A percentile compares a stretch with the other conserved stretches of the same genome.
These are phyloP conservation scores for Xylariales sp. DNA, from an alignment of 2,329 filamentous ascomycete species.

Conservation along the genomic window DNA sequence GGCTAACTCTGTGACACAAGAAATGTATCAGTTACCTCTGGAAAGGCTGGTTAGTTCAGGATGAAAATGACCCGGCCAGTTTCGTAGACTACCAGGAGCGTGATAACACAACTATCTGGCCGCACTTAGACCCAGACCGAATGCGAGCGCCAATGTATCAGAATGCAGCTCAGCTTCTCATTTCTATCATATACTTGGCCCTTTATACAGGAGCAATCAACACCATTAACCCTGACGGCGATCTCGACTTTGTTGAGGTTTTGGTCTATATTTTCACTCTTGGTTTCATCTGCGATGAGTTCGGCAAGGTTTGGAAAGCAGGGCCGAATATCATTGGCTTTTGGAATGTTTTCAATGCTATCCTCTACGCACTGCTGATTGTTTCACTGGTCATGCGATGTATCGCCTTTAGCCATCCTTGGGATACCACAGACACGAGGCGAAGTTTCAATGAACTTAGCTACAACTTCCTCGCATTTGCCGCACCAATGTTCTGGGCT, in stretches of 20 bases:
- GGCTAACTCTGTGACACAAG: no score
- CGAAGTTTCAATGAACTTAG: constrained; percentile 70
- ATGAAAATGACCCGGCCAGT: constrained; percentile 82
- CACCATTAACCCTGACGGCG: constrained; percentile 80
- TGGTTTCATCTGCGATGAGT: constrained; percentile 85
- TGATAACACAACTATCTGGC: constrained; percentile 70
- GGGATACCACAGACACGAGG: constrained; percentile 45
- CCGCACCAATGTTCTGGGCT: constrained; percentile 95
- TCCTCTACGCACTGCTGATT: constrained; percentile 74
- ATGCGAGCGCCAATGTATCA: constrained; percentile 93
- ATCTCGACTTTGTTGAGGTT: constrained; percentile 78
- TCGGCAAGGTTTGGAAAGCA: constrained; percentile 89
- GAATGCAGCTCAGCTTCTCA: constrained; percentile 80
- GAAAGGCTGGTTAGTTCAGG: constrained; percentile 95
- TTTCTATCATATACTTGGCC: constrained; percentile 76
- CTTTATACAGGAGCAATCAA: constrained; percentile 92
- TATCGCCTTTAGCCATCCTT: constrained; percentile 65
- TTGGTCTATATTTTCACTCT: constrained; percentile 87
- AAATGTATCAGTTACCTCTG: constrained; percentile 92
- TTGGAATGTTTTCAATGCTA: constrained; percentile 92
- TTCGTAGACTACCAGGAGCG: constrained; percentile 87
- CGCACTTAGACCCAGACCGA: constrained; percentile 87
- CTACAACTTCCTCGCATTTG: constrained; percentile 92
- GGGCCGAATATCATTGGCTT: constrained; percentile 89
- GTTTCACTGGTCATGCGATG: constrained; percentile 77